Percentiles rank a stretch among this genome's conserved stretches.
Conservation (phyloP, 2,329 filamentous ascomycete species). For the Hypoxylon sp. region DNA sequence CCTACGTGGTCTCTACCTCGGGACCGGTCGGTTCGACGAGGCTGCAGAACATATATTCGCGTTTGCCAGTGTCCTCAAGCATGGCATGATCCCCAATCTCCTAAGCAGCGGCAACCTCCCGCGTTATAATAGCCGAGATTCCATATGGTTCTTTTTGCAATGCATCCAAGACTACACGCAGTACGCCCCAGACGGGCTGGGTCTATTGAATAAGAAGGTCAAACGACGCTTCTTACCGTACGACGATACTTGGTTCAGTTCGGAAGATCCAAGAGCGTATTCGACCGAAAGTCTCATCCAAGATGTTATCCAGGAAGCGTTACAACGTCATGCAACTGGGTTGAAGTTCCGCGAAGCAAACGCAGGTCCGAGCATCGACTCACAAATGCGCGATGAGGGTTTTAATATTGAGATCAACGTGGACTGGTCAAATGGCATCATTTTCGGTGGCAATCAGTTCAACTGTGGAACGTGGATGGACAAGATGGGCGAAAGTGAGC, state of each 20-base stretch:
- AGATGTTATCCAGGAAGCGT: conserved; percentile 91
- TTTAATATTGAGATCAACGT: conserved; percentile 93
- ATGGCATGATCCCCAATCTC: conserved; percentile 97
- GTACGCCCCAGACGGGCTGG: conserved; percentile 81
- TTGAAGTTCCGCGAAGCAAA: conserved; percentile 96
- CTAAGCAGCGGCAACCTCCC: conserved; percentile 87
- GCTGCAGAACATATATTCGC: conserved; percentile 94
- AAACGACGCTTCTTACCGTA: conserved; percentile 91
- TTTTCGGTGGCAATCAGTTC: conserved; percentile 92
- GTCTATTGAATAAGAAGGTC: conserved; percentile 80
- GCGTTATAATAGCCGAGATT: conserved; percentile 95
- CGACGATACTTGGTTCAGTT: conserved; percentile 93
- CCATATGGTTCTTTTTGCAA: conserved; percentile 97
- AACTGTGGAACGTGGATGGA: conserved; percentile 99
- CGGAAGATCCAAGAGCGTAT: conserved; percentile 86
- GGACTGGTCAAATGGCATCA: conserved; percentile 90
- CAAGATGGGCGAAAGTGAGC: conserved; percentile 99
- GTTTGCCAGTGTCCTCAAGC: conserved; percentile 96
- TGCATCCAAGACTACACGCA: conserved; percentile 93
- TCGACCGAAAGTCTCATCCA: conserved; percentile 84
- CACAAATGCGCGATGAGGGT: conserved; percentile 91
- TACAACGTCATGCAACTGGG: conserved; percentile 90
- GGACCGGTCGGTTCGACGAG: conserved; percentile 87
- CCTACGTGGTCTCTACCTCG: conserved; percentile 89
- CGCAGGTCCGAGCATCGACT: conserved; percentile 87